Evolutionary conservation across 129 eudicot species (phyloP).

Genomic region (Pseudognaphalium luteoalbum): DNA sequence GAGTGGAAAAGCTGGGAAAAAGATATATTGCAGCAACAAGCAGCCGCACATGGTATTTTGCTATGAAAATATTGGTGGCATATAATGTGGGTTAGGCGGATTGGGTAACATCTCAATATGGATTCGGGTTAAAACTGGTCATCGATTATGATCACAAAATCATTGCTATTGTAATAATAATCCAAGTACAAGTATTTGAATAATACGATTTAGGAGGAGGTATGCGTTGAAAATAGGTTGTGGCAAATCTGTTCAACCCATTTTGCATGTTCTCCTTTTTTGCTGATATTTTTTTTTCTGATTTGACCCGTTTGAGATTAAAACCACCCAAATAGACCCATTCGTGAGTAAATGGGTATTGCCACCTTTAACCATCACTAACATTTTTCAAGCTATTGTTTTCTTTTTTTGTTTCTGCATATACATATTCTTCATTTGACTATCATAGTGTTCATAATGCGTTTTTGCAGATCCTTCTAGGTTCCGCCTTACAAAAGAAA

Average conservation of each 20-base stretch:
- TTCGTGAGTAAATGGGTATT: neutral
- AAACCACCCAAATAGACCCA: neutral
- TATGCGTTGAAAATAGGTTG: neutral
- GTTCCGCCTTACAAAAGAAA: conserved; percentile 71
- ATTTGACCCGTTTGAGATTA: neutral
- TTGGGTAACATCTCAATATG: neutral
- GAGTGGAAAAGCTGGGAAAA: conserved; percentile 86
- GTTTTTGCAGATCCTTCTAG: conserved; percentile 49
- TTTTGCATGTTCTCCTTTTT: neutral
- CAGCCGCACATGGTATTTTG: conserved; percentile 42
- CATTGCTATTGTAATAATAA: neutral
- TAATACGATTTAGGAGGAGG: neutral
- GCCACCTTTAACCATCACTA: neutral
- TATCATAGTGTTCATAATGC: conserved; percentile 4
- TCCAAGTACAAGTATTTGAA: neutral
- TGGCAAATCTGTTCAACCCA: neutral
- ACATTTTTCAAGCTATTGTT: neutral
- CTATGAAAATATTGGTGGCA: neutral
- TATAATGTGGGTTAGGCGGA: neutral
- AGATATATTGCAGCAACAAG: conserved; percentile 37
- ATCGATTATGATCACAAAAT: neutral
- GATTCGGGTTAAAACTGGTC: neutral
- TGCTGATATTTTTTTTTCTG: too few species aligned
- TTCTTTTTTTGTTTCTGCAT: neutral
- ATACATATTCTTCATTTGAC: conserved; percentile 17